phyloP scores from a whole-genome alignment of 2,329 filamentous ascomycete genomes.

The Fusarium sororula region DNA sequence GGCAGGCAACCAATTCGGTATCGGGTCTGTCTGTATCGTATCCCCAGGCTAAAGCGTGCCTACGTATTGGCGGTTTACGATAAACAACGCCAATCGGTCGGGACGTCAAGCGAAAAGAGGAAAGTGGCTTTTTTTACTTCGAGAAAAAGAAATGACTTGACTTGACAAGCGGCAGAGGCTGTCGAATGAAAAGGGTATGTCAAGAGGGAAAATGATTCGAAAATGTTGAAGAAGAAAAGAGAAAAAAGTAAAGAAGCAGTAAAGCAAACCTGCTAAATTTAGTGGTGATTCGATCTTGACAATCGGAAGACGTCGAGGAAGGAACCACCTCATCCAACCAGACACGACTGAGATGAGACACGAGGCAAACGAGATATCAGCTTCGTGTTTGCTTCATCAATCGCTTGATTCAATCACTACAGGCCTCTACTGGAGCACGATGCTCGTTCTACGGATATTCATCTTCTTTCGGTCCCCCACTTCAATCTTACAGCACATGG shows the following conservation, averaged over 20 bases:
- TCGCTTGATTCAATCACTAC: not conserved
- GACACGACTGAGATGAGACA: not conserved
- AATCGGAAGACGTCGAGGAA: not conserved
- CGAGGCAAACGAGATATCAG: not conserved
- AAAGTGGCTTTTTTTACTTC: not conserved
- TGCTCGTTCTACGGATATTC: not conserved
- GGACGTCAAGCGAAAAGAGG: constrained; percentile 19
- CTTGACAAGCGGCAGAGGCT: not conserved
- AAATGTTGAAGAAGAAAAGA: not conserved
- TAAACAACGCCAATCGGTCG: constrained; percentile 19
- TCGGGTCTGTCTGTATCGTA: not conserved
- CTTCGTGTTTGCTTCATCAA: not conserved
- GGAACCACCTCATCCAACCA: not conserved
- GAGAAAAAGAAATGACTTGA: not conserved
- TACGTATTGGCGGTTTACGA: constrained; percentile 1
- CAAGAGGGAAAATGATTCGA: not conserved
- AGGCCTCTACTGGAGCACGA: too few relatives aligned
- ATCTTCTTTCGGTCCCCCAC: constrained; percentile 23
- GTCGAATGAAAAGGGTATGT: not conserved
- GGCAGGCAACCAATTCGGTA: not conserved
- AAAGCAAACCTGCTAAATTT: not conserved
- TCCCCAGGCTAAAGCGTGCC: not conserved
- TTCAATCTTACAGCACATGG: constrained; percentile 14
- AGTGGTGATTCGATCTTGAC: not conserved
- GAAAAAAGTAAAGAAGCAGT: not conserved